Conservation (phyloP, 2,329 filamentous ascomycete genomes). For the Byssochlamys sp. region DNA sequence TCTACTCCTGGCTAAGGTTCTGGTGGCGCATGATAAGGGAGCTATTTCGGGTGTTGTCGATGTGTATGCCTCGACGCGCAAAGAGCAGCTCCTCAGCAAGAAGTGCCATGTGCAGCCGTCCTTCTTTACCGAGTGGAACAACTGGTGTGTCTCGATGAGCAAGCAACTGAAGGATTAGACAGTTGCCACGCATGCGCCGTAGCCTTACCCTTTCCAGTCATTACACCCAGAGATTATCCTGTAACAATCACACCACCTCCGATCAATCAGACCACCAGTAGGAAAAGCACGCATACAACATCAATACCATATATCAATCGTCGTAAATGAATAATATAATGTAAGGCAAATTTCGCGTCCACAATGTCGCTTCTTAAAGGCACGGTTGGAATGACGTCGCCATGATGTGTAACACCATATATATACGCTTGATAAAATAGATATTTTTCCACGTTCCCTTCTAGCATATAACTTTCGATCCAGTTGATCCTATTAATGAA, state of each 20-base stretch:
- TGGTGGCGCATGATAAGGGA: conserved; percentile 39
- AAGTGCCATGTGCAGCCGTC: conserved; percentile 52
- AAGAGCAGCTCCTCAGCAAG: conserved; percentile 48
- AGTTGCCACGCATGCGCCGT: background rate
- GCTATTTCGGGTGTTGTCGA: conserved; percentile 48
- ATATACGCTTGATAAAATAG: background rate
- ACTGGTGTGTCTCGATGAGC: conserved; percentile 52
- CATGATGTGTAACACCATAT: background rate
- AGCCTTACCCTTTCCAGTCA: no score
- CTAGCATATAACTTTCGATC: no score
- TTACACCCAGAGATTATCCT: no score
- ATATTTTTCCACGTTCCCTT: background rate
- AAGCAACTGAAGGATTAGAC: conserved; percentile 30
- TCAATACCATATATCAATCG: background rate
- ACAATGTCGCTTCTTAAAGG: background rate
- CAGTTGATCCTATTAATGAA: no score
- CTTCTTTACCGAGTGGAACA: conserved; percentile 65
- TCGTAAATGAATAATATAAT: background rate
- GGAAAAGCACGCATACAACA: background rate
- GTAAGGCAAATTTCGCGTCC: background rate
- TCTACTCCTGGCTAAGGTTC: conserved; percentile 35
- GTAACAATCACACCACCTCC: background rate
- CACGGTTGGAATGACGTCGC: background rate
- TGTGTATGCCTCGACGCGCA: conserved; percentile 56
- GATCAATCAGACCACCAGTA: background rate